These are phyloP conservation scores for Diaporthe caulivora DNA, from an alignment of 2,329 filamentous ascomycete genomes.

Conservation along the genomic window DNA sequence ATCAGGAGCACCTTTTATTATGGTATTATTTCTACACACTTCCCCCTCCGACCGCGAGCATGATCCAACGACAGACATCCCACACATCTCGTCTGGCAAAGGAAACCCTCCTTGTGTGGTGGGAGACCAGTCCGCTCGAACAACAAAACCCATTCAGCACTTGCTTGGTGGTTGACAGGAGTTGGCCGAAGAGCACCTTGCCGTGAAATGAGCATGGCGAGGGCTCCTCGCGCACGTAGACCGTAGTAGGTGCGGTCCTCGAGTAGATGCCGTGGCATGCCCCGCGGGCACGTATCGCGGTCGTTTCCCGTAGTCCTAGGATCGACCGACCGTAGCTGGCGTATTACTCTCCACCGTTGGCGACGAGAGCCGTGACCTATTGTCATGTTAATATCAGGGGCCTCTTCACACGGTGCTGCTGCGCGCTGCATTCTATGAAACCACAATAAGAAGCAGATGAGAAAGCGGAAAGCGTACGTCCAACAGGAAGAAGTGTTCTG, in stretches of 20 bases:
- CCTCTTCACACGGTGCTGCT: not conserved
- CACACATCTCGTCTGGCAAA: not conserved
- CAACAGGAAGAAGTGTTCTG: no score
- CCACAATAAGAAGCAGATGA: not conserved
- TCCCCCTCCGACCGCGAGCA: not conserved
- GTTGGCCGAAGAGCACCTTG: not conserved
- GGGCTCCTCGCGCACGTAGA: not conserved
- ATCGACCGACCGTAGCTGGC: not conserved
- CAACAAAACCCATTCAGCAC: not conserved
- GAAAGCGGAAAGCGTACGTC: no score
- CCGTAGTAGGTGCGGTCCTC: not conserved
- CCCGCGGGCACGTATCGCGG: not conserved
- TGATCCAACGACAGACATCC: not conserved
- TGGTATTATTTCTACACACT: not conserved
- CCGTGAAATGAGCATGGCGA: not conserved
- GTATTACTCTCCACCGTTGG: constrained; percentile 14
- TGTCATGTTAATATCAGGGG: constrained; percentile 26
- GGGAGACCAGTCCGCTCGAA: not conserved
- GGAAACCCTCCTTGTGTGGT: no score
- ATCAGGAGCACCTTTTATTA: not conserved
- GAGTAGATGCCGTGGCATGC: not conserved
- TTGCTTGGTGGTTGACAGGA: not conserved
- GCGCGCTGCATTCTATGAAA: constrained; percentile 9
- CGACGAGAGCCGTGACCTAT: constrained; percentile 35
- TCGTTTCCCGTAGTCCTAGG: not conserved